phyloP scores from a whole-genome alignment of 2,329 filamentous ascomycete genomes.

The Zymoseptoria tritici region DNA sequence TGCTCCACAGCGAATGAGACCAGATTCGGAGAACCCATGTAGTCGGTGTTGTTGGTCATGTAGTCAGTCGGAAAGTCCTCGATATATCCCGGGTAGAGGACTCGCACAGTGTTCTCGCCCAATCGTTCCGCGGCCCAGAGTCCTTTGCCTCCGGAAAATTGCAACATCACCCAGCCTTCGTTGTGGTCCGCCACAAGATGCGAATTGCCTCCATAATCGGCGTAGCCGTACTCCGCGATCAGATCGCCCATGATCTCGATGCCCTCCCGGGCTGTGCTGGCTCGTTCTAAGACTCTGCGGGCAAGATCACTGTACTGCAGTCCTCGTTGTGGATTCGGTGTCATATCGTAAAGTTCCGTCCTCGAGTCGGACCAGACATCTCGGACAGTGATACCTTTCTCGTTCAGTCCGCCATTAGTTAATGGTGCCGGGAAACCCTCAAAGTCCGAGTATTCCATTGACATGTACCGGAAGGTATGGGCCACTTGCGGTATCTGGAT shows the following conservation, averaged over 20 bases:
- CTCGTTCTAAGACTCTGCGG: slow-evolving; percentile 36
- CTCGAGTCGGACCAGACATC: slow-evolving; percentile 38
- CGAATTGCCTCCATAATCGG: slow-evolving; percentile 38
- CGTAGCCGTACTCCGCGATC: slow-evolving; percentile 35
- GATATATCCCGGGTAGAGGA: slow-evolving; percentile 32
- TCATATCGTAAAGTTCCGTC: slow-evolving; percentile 35
- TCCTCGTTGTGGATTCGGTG: slow-evolving; percentile 35
- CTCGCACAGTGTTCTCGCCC: slow-evolving; percentile 26
- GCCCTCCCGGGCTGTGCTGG: slow-evolving; percentile 35
- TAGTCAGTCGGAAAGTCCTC: slow-evolving; percentile 31
- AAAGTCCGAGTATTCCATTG: slow-evolving; percentile 35
- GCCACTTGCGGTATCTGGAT: slow-evolving; percentile 30
- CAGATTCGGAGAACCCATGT: slow-evolving; percentile 30
- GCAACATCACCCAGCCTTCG: slow-evolving; percentile 32
- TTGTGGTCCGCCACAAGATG: slow-evolving; percentile 37
- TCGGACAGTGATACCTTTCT: slow-evolving; percentile 36
- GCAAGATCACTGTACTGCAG: slow-evolving; percentile 39
- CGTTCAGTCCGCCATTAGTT: slow-evolving; percentile 40
- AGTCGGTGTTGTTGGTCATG: slow-evolving; percentile 22
- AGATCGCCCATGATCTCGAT: slow-evolving; percentile 37
- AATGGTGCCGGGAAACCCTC: slow-evolving; percentile 39
- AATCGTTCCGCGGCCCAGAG: slow-evolving; percentile 32
- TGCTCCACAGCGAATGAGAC: slow-evolving; percentile 31
- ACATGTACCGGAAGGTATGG: slow-evolving; percentile 31
- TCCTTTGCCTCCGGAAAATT: slow-evolving; percentile 29